These are phyloP conservation scores for Apiospora phragmitis DNA, from an alignment of 2,329 filamentous ascomycete species.

Conservation along the genomic window DNA sequence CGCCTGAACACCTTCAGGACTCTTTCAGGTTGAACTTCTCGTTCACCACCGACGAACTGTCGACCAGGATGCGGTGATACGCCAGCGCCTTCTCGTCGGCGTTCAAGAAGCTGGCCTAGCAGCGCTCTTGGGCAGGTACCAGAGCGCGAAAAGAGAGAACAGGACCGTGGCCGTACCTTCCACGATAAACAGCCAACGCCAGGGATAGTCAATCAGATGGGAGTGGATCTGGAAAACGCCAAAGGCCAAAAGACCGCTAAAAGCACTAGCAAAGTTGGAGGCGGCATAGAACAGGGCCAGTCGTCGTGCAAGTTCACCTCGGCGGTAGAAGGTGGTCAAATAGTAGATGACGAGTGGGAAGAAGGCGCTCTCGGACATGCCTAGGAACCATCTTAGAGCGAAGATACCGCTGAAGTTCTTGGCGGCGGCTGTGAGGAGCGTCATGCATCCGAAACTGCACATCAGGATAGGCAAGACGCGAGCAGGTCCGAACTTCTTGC, in stretches of 20 bases:
- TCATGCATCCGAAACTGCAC: constrained; percentile 67
- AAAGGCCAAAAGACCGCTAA: constrained; percentile 48
- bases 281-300: constrained; percentile 76
- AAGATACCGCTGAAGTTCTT: constrained; percentile 67
- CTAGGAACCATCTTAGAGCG: constrained; percentile 68
- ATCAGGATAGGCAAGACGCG: constrained; percentile 64
- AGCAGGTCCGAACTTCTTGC: constrained; percentile 67
- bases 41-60: constrained; percentile 64
- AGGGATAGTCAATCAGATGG: constrained; percentile 36
- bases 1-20: constrained; percentile 52
- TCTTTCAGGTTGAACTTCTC: constrained; percentile 54
- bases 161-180: constrained; percentile 59
- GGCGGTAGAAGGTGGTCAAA: constrained; percentile 66
- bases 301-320: constrained; percentile 69
- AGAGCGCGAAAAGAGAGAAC: constrained; percentile 65
- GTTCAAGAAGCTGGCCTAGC: constrained; percentile 64
- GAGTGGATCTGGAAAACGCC: constrained; percentile 49
- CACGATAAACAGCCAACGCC: constrained; percentile 50
- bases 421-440: constrained; percentile 56
- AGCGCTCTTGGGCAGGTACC: constrained; percentile 67
- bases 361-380: constrained; percentile 67
- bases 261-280: constrained; percentile 68
- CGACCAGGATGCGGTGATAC: constrained; percentile 72
- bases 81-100: constrained; percentile 68
- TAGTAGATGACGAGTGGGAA: constrained; percentile 65